Evolutionary conservation across 768 basidiomycete species (phyloP).

Genomic region (Suillus hirtellus): DNA sequence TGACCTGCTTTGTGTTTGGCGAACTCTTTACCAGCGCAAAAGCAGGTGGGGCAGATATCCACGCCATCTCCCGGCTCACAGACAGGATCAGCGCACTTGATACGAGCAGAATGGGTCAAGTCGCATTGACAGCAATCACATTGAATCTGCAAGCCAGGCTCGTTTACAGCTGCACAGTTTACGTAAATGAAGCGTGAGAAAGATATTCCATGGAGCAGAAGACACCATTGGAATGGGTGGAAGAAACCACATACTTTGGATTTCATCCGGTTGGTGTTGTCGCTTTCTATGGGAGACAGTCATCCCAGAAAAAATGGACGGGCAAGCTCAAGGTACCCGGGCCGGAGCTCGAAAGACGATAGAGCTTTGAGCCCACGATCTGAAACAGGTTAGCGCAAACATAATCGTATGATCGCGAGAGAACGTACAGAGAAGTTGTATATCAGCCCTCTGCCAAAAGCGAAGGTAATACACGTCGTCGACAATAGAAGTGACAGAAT

Average conservation of each 20-base stretch:
- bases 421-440: background rate
- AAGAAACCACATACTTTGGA: slow-evolving; percentile 48
- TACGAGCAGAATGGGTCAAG: slow-evolving; percentile 93
- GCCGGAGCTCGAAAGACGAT: background rate
- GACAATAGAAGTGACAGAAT: background rate
- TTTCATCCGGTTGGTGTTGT: slow-evolving; percentile 63
- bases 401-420: background rate
- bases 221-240: background rate
- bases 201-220: background rate
- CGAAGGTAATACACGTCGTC: background rate
- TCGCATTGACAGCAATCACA: slow-evolving; percentile 86
- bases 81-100: slow-evolving; percentile 87
- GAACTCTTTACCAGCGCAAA: slow-evolving; percentile 90
- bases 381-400: background rate
- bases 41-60: slow-evolving; percentile 92
- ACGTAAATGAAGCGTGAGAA: slow-evolving; percentile 35
- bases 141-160: slow-evolving; percentile 79
- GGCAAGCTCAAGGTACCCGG: background rate
- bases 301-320: slow-evolving; percentile 36
- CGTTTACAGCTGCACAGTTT: slow-evolving; percentile 60
- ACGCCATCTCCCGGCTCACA: slow-evolving; percentile 80
- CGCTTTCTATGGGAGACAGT: slow-evolving; percentile 69
- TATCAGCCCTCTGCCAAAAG: background rate
- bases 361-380: background rate
- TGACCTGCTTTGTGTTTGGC: slow-evolving; percentile 83